Percentiles rank a stretch among this genome's conserved stretches.
Evolutionary conservation across 352 stramenopile genomes (phyloP).

Genomic region (Globisporangium yorkense): DNA sequence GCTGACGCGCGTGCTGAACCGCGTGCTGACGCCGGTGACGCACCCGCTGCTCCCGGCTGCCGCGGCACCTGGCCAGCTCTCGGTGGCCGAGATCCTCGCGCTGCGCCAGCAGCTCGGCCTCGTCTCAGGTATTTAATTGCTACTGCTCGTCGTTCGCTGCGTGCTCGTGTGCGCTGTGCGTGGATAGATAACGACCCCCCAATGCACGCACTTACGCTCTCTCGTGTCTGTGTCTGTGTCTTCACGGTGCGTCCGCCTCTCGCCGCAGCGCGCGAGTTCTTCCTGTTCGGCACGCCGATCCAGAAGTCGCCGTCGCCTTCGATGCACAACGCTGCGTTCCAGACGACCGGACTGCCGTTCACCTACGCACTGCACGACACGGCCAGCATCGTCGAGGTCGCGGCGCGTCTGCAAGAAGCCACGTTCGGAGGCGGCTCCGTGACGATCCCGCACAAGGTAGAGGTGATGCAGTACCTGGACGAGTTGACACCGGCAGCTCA

Average conservation of each 20-base stretch:
- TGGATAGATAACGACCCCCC: constrained; percentile 3
- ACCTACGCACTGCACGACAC: constrained; percentile 88
- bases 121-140: constrained; percentile 67
- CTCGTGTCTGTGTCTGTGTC: constrained; percentile 13
- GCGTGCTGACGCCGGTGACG: constrained; percentile 94
- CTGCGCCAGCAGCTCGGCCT: constrained; percentile 78
- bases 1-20: constrained; percentile 93
- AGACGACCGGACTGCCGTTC: constrained; percentile 80
- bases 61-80: constrained; percentile 95
- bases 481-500: constrained; percentile 89
- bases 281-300: constrained; percentile 96
- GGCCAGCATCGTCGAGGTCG: constrained; percentile 33
- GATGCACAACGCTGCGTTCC: constrained; percentile 97
- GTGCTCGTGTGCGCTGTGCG: too few species aligned
- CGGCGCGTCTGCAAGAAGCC: constrained; percentile 30
- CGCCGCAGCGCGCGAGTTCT: constrained; percentile 80
- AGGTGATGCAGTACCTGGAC: constrained; percentile 93
- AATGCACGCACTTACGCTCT: constrained; percentile 10
- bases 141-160: constrained; percentile 6
- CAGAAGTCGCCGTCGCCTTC: constrained; percentile 93
- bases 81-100: constrained; percentile 91
- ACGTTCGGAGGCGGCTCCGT: constrained; percentile 95
- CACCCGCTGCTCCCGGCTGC: constrained; percentile 90
- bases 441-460: constrained; percentile 97
- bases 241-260: not conserved